These are phyloP conservation scores for Brassica incana DNA, from an alignment of 345 rosid species.

Conservation along the genomic window DNA sequence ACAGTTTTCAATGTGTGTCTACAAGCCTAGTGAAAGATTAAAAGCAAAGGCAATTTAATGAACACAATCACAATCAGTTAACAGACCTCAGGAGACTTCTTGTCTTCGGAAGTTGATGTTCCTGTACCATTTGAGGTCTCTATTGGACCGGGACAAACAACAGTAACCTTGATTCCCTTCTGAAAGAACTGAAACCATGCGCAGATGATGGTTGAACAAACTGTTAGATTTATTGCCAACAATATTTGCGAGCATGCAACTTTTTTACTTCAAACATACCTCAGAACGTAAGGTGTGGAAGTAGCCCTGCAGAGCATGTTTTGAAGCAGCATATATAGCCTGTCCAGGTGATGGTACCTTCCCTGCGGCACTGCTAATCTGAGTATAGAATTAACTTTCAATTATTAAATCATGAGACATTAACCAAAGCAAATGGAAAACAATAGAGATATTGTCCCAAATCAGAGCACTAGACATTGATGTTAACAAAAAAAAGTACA, in stretches of 20 bases:
- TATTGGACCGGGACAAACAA: constrained; percentile 96
- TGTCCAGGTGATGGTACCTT: constrained; percentile 95
- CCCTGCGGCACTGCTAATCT: constrained; percentile 99
- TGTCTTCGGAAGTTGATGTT: constrained; percentile 49
- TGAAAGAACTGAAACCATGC: constrained; percentile 58
- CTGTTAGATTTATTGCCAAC: background rate
- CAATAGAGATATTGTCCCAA: background rate
- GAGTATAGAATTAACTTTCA: constrained; percentile 24
- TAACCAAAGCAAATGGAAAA: background rate
- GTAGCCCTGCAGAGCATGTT: constrained; percentile 87
- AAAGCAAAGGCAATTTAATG: background rate
- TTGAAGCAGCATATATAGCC: constrained; percentile 91
- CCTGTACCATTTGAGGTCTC: constrained; percentile 65
- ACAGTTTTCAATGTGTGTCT: background rate
- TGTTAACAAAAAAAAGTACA: constrained; percentile 6
- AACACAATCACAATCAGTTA: background rate
- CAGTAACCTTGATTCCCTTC: constrained; percentile 84
- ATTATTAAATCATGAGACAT: constrained; percentile 2
- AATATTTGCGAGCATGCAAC: background rate
- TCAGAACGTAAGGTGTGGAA: constrained; percentile 93
- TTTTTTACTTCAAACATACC: constrained; percentile 48
- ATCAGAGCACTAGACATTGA: background rate
- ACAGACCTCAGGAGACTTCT: constrained; percentile 55
- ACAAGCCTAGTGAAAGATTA: background rate
- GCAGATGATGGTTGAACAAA: constrained; percentile 2